Conservation (phyloP, 805 yeast genomes). For the Yarrowia sp. region DNA sequence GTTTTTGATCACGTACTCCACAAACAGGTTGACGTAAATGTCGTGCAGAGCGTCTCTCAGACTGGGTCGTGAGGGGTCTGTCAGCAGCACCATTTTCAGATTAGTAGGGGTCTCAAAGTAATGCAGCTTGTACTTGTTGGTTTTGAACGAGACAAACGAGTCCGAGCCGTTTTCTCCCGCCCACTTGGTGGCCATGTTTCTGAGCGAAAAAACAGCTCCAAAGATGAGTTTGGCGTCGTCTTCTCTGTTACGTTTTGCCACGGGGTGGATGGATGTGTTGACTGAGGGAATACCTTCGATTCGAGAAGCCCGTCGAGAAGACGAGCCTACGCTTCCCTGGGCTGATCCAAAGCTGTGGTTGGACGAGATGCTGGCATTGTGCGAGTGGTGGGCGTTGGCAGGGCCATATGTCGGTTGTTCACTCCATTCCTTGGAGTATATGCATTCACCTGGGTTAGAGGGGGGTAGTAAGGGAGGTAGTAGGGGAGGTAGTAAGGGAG, state of each 20-base stretch:
- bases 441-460: conserved; percentile 63
- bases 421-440: conserved; percentile 77
- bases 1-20: conserved; percentile 68
- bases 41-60: conserved; percentile 62
- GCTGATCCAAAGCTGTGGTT: conserved; percentile 20
- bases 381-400: conserved; percentile 4
- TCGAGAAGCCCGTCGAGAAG: conserved; percentile 24
- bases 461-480: neutral
- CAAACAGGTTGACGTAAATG: conserved; percentile 65
- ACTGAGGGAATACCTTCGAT: conserved; percentile 30
- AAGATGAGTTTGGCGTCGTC: conserved; percentile 82
- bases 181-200: conserved; percentile 72
- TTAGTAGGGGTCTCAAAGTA: conserved; percentile 81
- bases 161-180: conserved; percentile 49
- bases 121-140: conserved; percentile 80
- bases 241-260: conserved; percentile 48
- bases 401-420: conserved; percentile 25
- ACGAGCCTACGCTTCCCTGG: conserved; percentile 8
- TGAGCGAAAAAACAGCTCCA: conserved; percentile 81
- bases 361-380: conserved; percentile 31
- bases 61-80: conserved; percentile 67
- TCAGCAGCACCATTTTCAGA: conserved; percentile 73
- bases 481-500: neutral
- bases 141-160: conserved; percentile 52
- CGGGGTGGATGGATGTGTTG: conserved; percentile 16